Evolutionary conservation across 768 basidiomycete genomes (phyloP), one percentile per base, ranked within the genome.

Genomic region (Lyophyllum decastes): DNA sequence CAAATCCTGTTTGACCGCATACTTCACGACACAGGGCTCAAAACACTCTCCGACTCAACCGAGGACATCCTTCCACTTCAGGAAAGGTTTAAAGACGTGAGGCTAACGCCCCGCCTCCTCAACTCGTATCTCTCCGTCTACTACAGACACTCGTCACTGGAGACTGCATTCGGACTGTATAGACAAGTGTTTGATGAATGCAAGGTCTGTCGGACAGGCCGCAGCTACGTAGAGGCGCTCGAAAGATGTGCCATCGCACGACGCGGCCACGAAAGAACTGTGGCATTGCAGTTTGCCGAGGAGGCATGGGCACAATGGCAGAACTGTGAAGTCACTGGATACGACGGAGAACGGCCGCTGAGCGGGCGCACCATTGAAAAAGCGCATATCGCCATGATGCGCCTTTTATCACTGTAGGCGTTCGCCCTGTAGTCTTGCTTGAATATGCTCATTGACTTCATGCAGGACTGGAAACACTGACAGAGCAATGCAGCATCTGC

Each of bases 111-210:
- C 0, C 78, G 82, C 1, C 80, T 97, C 6, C 64, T 95, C 61
- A 92, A 89, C 62, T 83, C 94, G 2, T 98, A 92, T 67, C 75
- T 97, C 49, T 84, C 89, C 12, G 89, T 95, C 0, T 82, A 87
- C 67, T 89, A 89, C 66, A 71, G 70, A 44, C 83, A 83, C 58
- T 69, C 73, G 1, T 64, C 78, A 10, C 72, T 95, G 41, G 78
- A 82, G 25, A 66, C 66, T 2, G 74, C 82, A 2, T 72, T 73
- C 26, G 75, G 78, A 8, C 68, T 79, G 8, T 94, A 89, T 69
- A 69, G 77, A 58, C 70, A 67, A 4, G 58, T 88, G 2, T 90
- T 82, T 58, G 68, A 73, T 19, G 68, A 79, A 10, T 60, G 74
- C 0, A 72, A 64, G 0, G 68, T 88, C 1, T 54, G 57, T 45